Percentiles rank a stretch among this genome's conserved stretches.
phyloP scores from a whole-genome alignment of 2,329 filamentous ascomycete species.

The Polytolypa hystricis region DNA sequence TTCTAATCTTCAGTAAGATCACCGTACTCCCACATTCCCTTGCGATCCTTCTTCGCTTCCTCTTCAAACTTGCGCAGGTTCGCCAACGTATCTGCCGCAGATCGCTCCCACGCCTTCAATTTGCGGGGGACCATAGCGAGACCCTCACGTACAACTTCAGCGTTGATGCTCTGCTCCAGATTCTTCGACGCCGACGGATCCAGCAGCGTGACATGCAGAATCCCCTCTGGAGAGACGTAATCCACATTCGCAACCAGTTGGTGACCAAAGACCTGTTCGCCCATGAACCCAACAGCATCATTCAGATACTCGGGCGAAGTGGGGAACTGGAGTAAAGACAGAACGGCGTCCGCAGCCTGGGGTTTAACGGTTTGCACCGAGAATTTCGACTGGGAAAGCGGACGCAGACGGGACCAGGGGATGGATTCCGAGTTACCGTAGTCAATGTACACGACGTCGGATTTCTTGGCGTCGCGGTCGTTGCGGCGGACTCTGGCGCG shows the following conservation, averaged over 20 bases:
- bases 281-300: constrained; percentile 67
- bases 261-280: constrained; percentile 61
- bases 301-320: constrained; percentile 68
- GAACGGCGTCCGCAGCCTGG: constrained; percentile 75
- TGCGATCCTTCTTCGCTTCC: constrained; percentile 65
- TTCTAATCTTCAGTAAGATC: constrained; percentile 78
- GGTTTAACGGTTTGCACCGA: constrained; percentile 67
- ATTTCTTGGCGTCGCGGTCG: constrained; percentile 77
- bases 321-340: constrained; percentile 85
- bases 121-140: constrained; percentile 87
- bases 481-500: constrained; percentile 83
- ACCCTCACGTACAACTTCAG: constrained; percentile 71
- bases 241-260: constrained; percentile 87
- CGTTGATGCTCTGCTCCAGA: constrained; percentile 73
- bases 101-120: constrained; percentile 81
- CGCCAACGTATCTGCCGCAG: constrained; percentile 59
- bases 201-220: constrained; percentile 77
- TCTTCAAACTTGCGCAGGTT: constrained; percentile 62
- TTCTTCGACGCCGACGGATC: constrained; percentile 56
- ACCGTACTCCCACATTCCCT: constrained; percentile 97
- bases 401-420: constrained; percentile 71
- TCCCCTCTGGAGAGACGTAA: constrained; percentile 67
- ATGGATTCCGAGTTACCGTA: constrained; percentile 90
- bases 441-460: constrained; percentile 89
- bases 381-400: constrained; percentile 72